These are phyloP conservation scores for Saitozyma podzolica DNA, from an alignment of 768 basidiomycete genomes.

Conservation along the genomic window DNA sequence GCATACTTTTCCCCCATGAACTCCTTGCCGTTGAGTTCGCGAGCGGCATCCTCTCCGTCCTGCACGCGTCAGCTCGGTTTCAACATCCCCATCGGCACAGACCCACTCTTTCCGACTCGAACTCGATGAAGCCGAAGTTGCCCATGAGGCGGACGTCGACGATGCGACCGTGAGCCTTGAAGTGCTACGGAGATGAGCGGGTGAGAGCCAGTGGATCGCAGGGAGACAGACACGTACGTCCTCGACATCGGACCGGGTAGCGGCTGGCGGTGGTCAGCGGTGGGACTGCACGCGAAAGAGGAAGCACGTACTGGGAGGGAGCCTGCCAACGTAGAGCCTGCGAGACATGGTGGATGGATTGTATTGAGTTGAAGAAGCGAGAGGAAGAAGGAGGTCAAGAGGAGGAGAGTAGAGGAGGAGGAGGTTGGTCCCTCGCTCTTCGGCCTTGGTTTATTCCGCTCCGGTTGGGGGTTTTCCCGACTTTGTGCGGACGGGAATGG, in stretches of 20 bases:
- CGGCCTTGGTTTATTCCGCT: slow-evolving; percentile 3
- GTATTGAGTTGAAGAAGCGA: neutral
- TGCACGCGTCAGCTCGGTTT: slow-evolving; percentile 47
- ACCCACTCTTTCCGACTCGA: slow-evolving; percentile 75
- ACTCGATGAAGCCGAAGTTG: slow-evolving; percentile 96
- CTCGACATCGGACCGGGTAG: slow-evolving; percentile 49
- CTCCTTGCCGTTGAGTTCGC: slow-evolving; percentile 79
- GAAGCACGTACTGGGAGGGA: slow-evolving; percentile 37
- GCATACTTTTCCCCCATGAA: slow-evolving; percentile 83
- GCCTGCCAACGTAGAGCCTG: slow-evolving; percentile 45
- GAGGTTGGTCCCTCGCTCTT: too few species aligned
- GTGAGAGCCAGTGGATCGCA: neutral
- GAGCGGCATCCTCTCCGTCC: slow-evolving; percentile 94
- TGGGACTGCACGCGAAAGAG: neutral
- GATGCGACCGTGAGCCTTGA: slow-evolving; percentile 84
- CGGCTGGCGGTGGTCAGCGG: slow-evolving; percentile 19
- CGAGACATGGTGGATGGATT: slow-evolving; percentile 25
- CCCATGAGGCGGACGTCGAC: slow-evolving; percentile 94
- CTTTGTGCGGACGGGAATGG: too few species aligned
- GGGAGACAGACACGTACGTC: slow-evolving; percentile 27
- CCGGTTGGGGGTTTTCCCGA: too few species aligned
- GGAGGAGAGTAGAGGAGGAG: neutral
- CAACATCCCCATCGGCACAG: neutral
- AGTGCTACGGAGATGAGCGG: slow-evolving; percentile 51
- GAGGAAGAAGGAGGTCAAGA: neutral